Conservation (phyloP, 202 grass and related monocot genomes). For the Zizania palustris region DNA sequence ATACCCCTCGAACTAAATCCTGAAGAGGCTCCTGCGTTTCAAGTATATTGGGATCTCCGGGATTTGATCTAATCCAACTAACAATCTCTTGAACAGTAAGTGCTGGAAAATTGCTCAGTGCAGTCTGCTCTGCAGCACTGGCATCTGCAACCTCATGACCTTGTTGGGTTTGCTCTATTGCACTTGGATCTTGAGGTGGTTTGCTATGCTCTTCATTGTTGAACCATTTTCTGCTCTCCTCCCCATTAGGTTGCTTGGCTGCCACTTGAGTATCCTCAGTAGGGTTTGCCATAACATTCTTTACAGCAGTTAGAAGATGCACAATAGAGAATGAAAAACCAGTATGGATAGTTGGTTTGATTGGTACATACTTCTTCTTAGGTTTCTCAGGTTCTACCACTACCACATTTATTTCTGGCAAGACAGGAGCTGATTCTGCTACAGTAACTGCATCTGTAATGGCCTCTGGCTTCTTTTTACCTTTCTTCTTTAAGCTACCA, state of each 20-base stretch:
- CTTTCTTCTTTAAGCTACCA: constrained; percentile 78
- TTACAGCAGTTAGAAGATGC: constrained; percentile 88
- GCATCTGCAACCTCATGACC: constrained; percentile 50
- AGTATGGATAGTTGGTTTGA: constrained; percentile 88
- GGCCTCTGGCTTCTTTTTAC: constrained; percentile 73
- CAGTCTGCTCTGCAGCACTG: constrained; percentile 46
- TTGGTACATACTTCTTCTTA: constrained; percentile 83
- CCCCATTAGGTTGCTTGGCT: constrained; percentile 51
- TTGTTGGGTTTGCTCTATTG: constrained; percentile 49
- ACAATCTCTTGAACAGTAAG: constrained; percentile 86
- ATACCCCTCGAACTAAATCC: constrained; percentile 89
- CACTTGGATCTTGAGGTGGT: constrained; percentile 49
- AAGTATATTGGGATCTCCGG: constrained; percentile 92
- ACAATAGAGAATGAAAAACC: constrained; percentile 97
- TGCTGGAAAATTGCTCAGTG: constrained; percentile 47
- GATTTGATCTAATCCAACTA: constrained; percentile 74
- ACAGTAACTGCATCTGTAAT: constrained; percentile 41
- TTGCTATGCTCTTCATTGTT: constrained; percentile 49
- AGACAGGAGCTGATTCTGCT: constrained; percentile 44
- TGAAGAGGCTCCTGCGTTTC: constrained; percentile 99
- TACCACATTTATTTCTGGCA: constrained; percentile 49
- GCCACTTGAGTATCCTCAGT: constrained; percentile 38
- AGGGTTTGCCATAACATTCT: constrained; percentile 78
- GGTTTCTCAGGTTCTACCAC: constrained; percentile 78
- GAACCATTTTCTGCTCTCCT: constrained; percentile 51